Conservation (phyloP, 768 basidiomycete species). For the Hydnum rufescens region DNA sequence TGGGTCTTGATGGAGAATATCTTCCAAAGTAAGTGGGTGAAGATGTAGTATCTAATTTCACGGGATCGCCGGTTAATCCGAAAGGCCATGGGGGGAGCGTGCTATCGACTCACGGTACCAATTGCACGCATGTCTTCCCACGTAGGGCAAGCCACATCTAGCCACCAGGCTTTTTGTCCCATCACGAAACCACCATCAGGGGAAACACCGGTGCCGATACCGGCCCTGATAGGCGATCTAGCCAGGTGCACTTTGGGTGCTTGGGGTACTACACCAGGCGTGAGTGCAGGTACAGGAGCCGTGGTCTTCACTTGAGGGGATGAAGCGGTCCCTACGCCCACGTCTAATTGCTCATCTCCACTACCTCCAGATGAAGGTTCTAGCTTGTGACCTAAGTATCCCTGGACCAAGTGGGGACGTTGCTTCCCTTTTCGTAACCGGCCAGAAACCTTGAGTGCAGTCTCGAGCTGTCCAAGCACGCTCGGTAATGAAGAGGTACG, state of each 20-base stretch:
- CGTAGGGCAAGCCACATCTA: slow-evolving; percentile 72
- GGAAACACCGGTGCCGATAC: slow-evolving; percentile 9
- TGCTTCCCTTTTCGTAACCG: too few relatives aligned
- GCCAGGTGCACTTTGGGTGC: too few relatives aligned
- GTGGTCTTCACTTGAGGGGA: slow-evolving; percentile 6
- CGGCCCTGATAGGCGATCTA: slow-evolving; percentile 3
- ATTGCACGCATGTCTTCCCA: slow-evolving; percentile 77
- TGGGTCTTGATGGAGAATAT: slow-evolving; percentile 79
- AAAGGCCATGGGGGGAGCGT: neutral
- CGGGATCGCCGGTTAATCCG: slow-evolving; percentile 3
- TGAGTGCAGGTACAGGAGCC: neutral
- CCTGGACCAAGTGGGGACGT: too few relatives aligned
- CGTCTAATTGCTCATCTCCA: too few relatives aligned
- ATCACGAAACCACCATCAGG: neutral
- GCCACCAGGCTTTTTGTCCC: slow-evolving; percentile 49
- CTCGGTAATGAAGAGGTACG: slow-evolving; percentile 28
- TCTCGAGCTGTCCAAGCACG: slow-evolving; percentile 32
- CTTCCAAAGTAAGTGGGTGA: slow-evolving; percentile 84
- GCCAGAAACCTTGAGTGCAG: too few relatives aligned
- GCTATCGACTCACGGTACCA: slow-evolving; percentile 38
- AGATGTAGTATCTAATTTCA: slow-evolving; percentile 49
- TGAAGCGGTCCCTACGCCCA: too few relatives aligned
- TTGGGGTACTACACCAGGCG: too few relatives aligned
- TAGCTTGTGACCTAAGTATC: too few relatives aligned
- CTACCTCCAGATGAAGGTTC: too few relatives aligned